Base-by-base conservation (phyloP, 441 rosid species). In the Gossypium gossypioides region DNA sequence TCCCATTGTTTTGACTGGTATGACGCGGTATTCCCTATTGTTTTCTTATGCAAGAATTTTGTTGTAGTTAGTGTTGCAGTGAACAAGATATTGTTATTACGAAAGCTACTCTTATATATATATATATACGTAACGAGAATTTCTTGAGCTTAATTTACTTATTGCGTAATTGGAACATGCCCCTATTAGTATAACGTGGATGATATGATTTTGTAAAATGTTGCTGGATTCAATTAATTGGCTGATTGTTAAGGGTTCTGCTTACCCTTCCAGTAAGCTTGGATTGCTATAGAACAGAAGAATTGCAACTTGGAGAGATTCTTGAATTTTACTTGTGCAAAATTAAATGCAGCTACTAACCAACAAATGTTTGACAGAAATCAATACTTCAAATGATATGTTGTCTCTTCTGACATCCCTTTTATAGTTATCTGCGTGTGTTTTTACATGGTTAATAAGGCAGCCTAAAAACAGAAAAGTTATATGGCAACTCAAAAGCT, bases 1-100 rank as follows among this genome's bases (percentile, higher is more conserved):
- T 82, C 99, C 99, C 10, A 92, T 92, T 44, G 98, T 95, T 62
- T 83, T 95, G 69, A 95, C 99, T 1, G 99, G 98, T 95, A 78
- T 51, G 69, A 69, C 18, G 6, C 22, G 8, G 21, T 42, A 42
- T 72, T 3, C 6, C 29, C 57, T 24, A 3, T 22, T 22, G 12
- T 1, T 25, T 3, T 22, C 21, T 66, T 22, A 65, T 25, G 22
- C 24, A 19, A 37, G 62, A 58, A 29, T 44, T 40, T 63, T 63
- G 21, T 19, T 18, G 68, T 21, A 40, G 7, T 63, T 40, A 19
- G 29, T 40, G 29, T 63, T 19, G 68, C 68, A 63, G 21, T 10
- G 68, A 63, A 58, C 7, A 16, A 62, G 50, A 37, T 62, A 37
- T 62, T 37, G 68, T 37, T 62, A n/a, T 15, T 5, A 62, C 2